Conservation (phyloP, 441 rosid species). For the Pelargonium australe region DNA sequence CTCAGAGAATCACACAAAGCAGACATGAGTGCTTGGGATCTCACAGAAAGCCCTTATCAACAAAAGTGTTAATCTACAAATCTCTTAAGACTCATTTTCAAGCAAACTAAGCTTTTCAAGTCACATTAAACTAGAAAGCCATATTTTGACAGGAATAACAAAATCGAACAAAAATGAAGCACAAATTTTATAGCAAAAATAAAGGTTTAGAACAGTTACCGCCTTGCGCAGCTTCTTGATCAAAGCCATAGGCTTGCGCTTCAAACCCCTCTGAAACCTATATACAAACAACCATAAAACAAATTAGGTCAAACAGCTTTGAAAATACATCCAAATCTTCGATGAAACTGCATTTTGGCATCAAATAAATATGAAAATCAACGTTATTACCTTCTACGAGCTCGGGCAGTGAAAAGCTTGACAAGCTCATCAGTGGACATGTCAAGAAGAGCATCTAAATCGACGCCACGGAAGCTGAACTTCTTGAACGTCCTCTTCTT, state of each 20-base stretch:
- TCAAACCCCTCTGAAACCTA: conserved; percentile 60
- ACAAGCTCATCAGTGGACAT: conserved; percentile 16
- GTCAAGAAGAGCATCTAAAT: conserved; percentile 11
- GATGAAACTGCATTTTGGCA: neutral
- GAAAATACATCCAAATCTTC: neutral
- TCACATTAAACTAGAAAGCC: no score
- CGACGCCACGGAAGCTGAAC: conserved; percentile 12
- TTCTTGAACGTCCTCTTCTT: conserved; percentile 16
- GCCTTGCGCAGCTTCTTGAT: conserved; percentile 70
- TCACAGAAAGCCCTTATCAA: no score
- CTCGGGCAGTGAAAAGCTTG: conserved; percentile 12
- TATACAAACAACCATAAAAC: neutral
- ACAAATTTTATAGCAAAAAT: neutral
- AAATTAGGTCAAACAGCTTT: neutral
- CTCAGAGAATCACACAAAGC: no score
- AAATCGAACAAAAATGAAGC: no score
- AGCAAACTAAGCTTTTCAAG: no score
- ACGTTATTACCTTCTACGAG: conserved; percentile 9
- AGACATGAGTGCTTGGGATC: no score
- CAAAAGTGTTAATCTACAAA: no score
- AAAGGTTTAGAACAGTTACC: conserved; percentile 26
- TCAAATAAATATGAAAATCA: neutral
- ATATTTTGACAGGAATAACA: no score
- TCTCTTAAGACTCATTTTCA: no score
- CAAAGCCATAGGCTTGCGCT: conserved; percentile 67